Percentiles rank a stretch among this genome's conserved stretches.
These are phyloP conservation scores for Trichocladium antarcticum DNA, from an alignment of 495 filamentous ascomycete genomes.

Conservation along the genomic window DNA sequence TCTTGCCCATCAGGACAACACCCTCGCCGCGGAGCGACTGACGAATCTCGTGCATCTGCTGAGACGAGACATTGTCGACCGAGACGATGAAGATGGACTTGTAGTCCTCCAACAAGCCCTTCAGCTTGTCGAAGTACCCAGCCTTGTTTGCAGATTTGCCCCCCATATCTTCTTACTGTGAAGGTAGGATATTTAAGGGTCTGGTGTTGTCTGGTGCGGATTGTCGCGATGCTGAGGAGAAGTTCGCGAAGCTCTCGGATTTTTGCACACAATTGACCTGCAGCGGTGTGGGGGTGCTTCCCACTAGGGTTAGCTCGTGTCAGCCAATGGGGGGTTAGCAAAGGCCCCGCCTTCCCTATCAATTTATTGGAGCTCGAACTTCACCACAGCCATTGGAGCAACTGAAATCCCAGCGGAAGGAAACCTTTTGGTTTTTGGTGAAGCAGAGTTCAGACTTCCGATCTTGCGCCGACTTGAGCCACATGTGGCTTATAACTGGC, in stretches of 20 bases:
- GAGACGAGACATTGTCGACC: conserved; percentile 92
- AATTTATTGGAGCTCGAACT: background rate
- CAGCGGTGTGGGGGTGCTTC: conserved; percentile 18
- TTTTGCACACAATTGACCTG: conserved; percentile 23
- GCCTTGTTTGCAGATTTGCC: conserved; percentile 90
- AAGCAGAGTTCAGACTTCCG: no score
- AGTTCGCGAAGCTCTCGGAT: conserved; percentile 13
- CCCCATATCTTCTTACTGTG: conserved; percentile 98
- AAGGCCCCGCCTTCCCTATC: conserved; percentile 2
- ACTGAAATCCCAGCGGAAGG: no score
- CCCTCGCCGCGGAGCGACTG: conserved; percentile 72
- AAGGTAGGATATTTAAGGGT: conserved; percentile 98
- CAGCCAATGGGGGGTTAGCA: conserved; percentile 11
- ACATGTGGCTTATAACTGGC: conserved; percentile 15
- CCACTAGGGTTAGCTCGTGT: conserved; percentile 25
- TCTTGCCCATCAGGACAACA: conserved; percentile 99
- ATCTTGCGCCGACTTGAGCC: background rate
- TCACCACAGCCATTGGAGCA: no score
- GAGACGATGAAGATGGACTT: conserved; percentile 92
- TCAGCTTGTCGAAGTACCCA: conserved; percentile 99
- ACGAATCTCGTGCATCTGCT: conserved; percentile 99
- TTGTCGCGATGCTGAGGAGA: conserved; percentile 12
- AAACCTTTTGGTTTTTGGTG: no score
- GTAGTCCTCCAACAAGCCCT: conserved; percentile 84
- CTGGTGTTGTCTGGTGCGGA: conserved; percentile 29